phyloP scores from a whole-genome alignment of 2,329 filamentous ascomycete species.

The Orbilia oligospora region DNA sequence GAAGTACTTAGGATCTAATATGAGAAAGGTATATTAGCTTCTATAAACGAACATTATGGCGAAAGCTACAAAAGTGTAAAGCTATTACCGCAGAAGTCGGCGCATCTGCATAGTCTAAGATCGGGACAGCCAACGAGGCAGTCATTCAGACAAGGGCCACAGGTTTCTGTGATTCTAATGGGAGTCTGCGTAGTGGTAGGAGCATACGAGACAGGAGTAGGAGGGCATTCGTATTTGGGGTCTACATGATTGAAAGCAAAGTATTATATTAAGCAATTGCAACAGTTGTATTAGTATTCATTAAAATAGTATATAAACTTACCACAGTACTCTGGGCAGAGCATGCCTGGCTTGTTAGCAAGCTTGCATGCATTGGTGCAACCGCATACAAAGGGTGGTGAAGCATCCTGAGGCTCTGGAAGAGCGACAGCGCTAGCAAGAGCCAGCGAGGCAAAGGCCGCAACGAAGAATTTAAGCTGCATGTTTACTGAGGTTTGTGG shows the following conservation, averaged over 20 bases:
- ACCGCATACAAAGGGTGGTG: conserved; percentile 43
- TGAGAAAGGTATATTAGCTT: not conserved
- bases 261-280: not conserved
- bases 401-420: conserved; percentile 36
- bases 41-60: not conserved
- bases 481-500: conserved; percentile 22
- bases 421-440: conserved; percentile 48
- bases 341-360: conserved; percentile 35
- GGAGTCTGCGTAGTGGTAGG: conserved; percentile 33
- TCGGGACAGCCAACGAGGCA: conserved; percentile 54
- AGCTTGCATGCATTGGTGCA: conserved; percentile 56
- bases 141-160: conserved; percentile 48
- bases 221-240: conserved; percentile 40
- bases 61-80: not conserved
- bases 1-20: conserved; percentile 51
- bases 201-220: conserved; percentile 10
- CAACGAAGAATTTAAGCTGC: conserved; percentile 45
- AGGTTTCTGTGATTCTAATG: conserved; percentile 38
- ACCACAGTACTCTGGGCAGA: conserved; percentile 58
- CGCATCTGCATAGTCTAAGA: conserved; percentile 50
- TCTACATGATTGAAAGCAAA: conserved; percentile 20
- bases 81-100: conserved; percentile 37
- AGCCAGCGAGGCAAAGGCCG: conserved; percentile 47
- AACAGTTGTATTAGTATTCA: not conserved
- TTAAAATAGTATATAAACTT: conserved; percentile 21